phyloP scores from a whole-genome alignment of 1,284 basidiomycete species.

The Phylloboletellus chloephorus region DNA sequence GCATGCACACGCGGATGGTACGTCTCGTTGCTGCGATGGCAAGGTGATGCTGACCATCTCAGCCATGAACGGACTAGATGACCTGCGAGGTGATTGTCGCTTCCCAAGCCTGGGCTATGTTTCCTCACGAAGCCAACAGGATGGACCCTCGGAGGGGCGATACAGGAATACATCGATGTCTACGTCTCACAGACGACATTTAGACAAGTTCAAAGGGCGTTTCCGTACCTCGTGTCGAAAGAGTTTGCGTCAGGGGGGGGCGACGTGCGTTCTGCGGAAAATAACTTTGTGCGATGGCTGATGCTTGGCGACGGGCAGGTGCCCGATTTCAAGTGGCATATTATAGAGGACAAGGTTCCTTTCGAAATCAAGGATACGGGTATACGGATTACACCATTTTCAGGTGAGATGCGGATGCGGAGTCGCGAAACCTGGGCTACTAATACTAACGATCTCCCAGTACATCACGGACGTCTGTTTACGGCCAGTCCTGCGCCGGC shows the following conservation, averaged over 20 bases:
- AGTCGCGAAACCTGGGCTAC: background rate
- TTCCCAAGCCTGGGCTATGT: background rate
- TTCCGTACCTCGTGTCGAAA: slow-evolving; percentile 73
- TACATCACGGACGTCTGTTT: slow-evolving; percentile 64
- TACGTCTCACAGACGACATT: slow-evolving; percentile 66
- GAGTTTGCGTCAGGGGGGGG: slow-evolving; percentile 76
- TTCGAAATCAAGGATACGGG: slow-evolving; percentile 64
- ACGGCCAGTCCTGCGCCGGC: slow-evolving; percentile 35
- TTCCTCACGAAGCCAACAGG: slow-evolving; percentile 36
- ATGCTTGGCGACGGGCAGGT: slow-evolving; percentile 40
- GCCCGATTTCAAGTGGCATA: slow-evolving; percentile 75
- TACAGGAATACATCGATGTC: slow-evolving; percentile 70
- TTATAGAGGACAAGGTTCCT: slow-evolving; percentile 57
- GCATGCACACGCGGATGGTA: slow-evolving; percentile 76
- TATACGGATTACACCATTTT: slow-evolving; percentile 60
- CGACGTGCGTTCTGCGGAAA: slow-evolving; percentile 44
- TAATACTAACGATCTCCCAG: slow-evolving; percentile 29
- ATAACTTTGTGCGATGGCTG: background rate
- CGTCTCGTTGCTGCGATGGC: slow-evolving; percentile 18
- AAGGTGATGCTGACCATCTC: slow-evolving; percentile 7
- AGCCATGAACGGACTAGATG: slow-evolving; percentile 83
- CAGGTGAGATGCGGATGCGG: slow-evolving; percentile 49
- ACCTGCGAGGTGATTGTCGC: slow-evolving; percentile 56
- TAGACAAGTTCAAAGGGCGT: slow-evolving; percentile 56
- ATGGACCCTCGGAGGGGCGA: slow-evolving; percentile 65